phyloP scores from a whole-genome alignment of 306 rosid species.

The Potentilla sterilis region DNA sequence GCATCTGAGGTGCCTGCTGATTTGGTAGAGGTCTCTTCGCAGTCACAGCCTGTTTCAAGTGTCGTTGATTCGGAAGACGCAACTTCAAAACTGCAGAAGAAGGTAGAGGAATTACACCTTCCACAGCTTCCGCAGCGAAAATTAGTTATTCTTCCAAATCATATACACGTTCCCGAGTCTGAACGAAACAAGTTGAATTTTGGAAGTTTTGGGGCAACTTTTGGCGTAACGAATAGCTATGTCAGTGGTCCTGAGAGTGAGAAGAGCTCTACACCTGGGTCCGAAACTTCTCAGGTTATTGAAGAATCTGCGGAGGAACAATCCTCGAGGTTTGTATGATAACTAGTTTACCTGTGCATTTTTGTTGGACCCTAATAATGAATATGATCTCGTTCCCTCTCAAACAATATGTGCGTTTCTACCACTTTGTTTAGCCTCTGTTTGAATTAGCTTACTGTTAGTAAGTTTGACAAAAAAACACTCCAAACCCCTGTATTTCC shows the following conservation, averaged over 20 bases:
- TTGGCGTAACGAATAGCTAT: constrained; percentile 50
- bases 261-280: constrained; percentile 60
- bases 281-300: constrained; percentile 64
- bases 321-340: constrained; percentile 61
- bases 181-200: constrained; percentile 85
- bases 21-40: constrained; percentile 39
- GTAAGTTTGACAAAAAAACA: constrained; percentile 10
- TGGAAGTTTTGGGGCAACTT: constrained; percentile 86
- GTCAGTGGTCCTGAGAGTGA: constrained; percentile 57
- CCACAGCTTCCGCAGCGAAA: constrained; percentile 75
- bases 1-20: constrained; percentile 49
- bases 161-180: constrained; percentile 90
- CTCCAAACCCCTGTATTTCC: constrained; percentile 12
- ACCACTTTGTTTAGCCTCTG: background rate
- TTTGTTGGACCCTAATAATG: constrained; percentile 1
- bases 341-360: constrained; percentile 1
- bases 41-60: constrained; percentile 46
- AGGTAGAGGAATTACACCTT: constrained; percentile 65
- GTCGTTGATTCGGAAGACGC: constrained; percentile 61
- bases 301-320: constrained; percentile 70
- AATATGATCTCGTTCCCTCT: background rate
- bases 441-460: background rate
- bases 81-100: constrained; percentile 61
- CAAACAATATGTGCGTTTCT: background rate
- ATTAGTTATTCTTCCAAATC: constrained; percentile 87